Evolutionary conservation across 257 asterid genomes (phyloP).

Genomic region (Voacanga thouarsii): DNA sequence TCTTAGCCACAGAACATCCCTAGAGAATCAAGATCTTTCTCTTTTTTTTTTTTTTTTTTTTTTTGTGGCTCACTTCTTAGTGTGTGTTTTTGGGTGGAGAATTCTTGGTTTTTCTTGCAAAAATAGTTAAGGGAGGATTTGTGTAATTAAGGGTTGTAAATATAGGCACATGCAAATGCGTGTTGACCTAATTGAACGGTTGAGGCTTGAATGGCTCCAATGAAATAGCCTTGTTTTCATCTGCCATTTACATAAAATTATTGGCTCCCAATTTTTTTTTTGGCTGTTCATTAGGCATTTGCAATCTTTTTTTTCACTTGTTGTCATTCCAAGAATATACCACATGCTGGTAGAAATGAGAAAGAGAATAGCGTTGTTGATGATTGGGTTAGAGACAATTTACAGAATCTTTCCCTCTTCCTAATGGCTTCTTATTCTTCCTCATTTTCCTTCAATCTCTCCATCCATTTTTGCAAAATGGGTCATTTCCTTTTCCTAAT

Average conservation of each 20-base stretch:
- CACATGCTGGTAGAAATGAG: background rate
- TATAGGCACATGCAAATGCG: background rate
- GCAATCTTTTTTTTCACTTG: background rate
- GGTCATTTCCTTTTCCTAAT: slow-evolving; percentile 6
- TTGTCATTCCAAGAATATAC: background rate
- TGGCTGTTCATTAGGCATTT: background rate
- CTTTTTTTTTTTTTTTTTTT: background rate
- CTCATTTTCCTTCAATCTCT: background rate
- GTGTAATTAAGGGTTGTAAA: background rate
- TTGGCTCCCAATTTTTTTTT: background rate
- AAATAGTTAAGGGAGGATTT: background rate
- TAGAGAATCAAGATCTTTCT: background rate
- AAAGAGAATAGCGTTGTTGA: background rate
- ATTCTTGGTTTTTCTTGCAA: background rate
- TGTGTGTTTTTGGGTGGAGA: background rate
- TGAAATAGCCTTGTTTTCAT: slow-evolving; percentile 13
- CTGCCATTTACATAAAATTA: slow-evolving; percentile 12
- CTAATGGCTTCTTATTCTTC: background rate
- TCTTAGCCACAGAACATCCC: slow-evolving; percentile 9
- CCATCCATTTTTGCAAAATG: slow-evolving; percentile 18
- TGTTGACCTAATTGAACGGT: slow-evolving; percentile 15
- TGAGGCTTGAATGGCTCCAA: slow-evolving; percentile 11
- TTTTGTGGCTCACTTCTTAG: background rate
- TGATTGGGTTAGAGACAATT: slow-evolving; percentile 5
- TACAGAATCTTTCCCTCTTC: slow-evolving; percentile 4